Conservation (phyloP, 2,329 filamentous ascomycete genomes). For the Didymellaceae sp. region DNA sequence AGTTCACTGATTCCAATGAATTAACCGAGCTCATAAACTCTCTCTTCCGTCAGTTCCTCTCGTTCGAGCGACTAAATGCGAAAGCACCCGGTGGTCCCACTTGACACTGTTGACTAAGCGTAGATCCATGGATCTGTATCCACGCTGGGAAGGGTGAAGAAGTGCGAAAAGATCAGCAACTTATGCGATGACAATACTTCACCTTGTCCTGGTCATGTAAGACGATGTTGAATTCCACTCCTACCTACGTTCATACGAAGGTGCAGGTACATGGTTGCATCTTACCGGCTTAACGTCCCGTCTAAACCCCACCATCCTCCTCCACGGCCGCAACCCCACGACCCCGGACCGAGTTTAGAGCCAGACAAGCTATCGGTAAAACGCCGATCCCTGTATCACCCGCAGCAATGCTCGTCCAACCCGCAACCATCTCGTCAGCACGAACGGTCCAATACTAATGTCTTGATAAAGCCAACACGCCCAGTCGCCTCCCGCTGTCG, state of each 20-base stretch:
- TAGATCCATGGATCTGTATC: background rate
- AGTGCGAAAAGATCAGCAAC: background rate
- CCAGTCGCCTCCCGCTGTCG: slow-evolving; percentile 1
- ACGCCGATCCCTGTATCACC: slow-evolving; percentile 14
- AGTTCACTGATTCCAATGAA: background rate
- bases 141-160: background rate
- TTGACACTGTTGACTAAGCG: no score
- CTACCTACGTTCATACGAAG: no score
- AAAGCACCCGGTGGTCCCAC: slow-evolving; percentile 1
- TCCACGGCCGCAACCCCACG: slow-evolving; percentile 16
- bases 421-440: slow-evolving; percentile 14
- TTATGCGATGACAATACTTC: no score
- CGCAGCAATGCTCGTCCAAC: slow-evolving; percentile 3
- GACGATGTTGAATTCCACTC: no score
- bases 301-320: slow-evolving; percentile 5
- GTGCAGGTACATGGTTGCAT: no score
- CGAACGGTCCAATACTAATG: background rate
- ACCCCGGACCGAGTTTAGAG: slow-evolving; percentile 12
- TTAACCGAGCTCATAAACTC: background rate
- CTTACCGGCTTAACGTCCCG: no score
- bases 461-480: slow-evolving; percentile 8
- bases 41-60: background rate
- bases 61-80: slow-evolving; percentile 9
- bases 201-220: no score
- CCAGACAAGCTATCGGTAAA: slow-evolving; percentile 4